phyloP scores from a whole-genome alignment of 1,284 basidiomycete species.

The Filobasidium uniguttulatum region DNA sequence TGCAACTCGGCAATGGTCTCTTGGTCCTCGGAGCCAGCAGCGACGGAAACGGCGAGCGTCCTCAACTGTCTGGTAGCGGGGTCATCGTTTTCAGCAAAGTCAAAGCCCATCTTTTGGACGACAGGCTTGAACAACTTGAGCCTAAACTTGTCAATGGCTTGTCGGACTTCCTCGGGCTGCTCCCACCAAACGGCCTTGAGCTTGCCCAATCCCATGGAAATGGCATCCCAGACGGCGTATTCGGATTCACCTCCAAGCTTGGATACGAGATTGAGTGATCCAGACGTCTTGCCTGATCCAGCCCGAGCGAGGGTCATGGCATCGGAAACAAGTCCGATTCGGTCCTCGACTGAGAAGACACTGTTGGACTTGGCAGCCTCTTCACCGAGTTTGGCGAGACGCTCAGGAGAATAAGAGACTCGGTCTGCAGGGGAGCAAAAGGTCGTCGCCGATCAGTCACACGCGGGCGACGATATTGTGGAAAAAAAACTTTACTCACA shows the following conservation, averaged over 20 bases:
- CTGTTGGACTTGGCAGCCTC: constrained; percentile 57
- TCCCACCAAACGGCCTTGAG: constrained; percentile 78
- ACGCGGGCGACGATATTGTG: no score
- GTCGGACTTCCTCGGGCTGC: constrained; percentile 47
- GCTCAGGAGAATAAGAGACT: constrained; percentile 71
- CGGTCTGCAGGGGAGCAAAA: constrained; percentile 50
- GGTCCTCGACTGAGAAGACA: constrained; percentile 66
- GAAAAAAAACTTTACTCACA: constrained; percentile 44
- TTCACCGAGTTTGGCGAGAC: constrained; percentile 61
- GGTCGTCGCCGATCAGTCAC: no score
- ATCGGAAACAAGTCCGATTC: constrained; percentile 73
- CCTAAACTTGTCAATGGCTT: constrained; percentile 51
- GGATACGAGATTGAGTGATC: constrained; percentile 58
- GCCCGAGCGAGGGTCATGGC: constrained; percentile 66
- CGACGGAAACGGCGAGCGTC: constrained; percentile 56
- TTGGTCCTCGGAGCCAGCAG: constrained; percentile 51
- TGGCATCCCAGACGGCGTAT: constrained; percentile 37
- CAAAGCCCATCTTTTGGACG: constrained; percentile 66
- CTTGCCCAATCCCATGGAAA: constrained; percentile 40
- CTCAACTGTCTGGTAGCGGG: constrained; percentile 62
- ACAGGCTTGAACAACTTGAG: constrained; percentile 65
- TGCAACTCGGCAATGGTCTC: constrained; percentile 60
- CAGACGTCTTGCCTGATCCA: constrained; percentile 61
- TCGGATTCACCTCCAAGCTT: constrained; percentile 57
- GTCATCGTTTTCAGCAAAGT: constrained; percentile 55